A percentile compares a stretch with the other conserved stretches of the same genome.
These are phyloP conservation scores for Begonia peltatifolia DNA, from an alignment of 306 rosid species.

Conservation along the genomic window DNA sequence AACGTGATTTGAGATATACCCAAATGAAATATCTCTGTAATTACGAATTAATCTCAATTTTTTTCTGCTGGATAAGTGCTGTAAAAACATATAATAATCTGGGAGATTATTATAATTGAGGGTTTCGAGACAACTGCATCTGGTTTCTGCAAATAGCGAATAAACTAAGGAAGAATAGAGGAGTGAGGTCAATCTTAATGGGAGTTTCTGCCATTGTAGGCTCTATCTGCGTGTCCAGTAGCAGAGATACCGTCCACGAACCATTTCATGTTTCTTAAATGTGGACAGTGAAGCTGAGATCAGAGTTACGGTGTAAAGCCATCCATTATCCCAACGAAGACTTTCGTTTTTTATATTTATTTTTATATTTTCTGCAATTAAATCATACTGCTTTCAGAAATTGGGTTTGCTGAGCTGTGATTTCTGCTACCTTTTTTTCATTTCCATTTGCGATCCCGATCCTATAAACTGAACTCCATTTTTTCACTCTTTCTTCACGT, in stretches of 20 bases:
- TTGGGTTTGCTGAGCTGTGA: constrained; percentile 33
- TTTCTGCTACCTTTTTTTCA: not conserved
- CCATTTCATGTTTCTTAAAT: constrained; percentile 8
- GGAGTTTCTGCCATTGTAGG: constrained; percentile 14
- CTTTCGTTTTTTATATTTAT: not conserved
- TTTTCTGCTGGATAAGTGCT: too few relatives aligned
- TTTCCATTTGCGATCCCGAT: not conserved
- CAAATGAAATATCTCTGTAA: too few relatives aligned
- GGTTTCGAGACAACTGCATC: too few relatives aligned
- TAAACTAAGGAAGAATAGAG: too few relatives aligned
- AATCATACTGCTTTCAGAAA: constrained; percentile 27
- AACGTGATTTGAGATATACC: too few relatives aligned
- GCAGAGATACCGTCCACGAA: constrained; percentile 37
- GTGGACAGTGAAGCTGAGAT: constrained; percentile 10
- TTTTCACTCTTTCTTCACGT: constrained; percentile 22
- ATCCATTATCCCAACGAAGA: too few relatives aligned
- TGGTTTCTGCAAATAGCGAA: too few relatives aligned
- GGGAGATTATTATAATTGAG: too few relatives aligned
- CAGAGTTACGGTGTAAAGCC: not conserved
- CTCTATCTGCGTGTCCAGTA: constrained; percentile 32
- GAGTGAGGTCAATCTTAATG: too few relatives aligned
- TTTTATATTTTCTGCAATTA: constrained; percentile 11
- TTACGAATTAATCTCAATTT: too few relatives aligned
- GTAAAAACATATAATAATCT: too few relatives aligned
- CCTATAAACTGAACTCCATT: too few relatives aligned